Evolutionary conservation across 176 grass and related monocot species (phyloP).

Genomic region (Oryza rufipogon): DNA sequence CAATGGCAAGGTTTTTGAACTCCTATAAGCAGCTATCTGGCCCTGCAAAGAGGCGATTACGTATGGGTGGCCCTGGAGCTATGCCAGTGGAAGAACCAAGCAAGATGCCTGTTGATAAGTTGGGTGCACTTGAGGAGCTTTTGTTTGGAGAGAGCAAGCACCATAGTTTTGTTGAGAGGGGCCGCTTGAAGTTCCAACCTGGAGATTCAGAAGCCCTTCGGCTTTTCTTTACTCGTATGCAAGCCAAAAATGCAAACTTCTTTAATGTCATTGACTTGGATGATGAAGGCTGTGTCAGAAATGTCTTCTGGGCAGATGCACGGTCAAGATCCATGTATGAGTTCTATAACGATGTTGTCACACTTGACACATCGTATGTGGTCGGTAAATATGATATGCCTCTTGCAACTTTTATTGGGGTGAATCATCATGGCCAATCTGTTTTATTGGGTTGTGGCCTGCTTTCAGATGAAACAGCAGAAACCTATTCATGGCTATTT

Average conservation of each 20-base stretch:
- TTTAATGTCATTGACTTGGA: conserved; percentile 89
- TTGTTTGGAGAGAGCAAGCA: conserved; percentile 84
- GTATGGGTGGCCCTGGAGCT: conserved; percentile 56
- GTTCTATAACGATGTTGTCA: conserved; percentile 79
- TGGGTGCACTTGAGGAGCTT: conserved; percentile 73
- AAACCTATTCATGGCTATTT: conserved; percentile 87
- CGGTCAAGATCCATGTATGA: conserved; percentile 81
- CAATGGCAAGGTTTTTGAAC: conserved; percentile 93
- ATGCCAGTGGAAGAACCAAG: conserved; percentile 71
- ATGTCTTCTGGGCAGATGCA: conserved; percentile 92
- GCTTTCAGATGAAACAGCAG: conserved; percentile 80
- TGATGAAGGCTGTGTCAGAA: conserved; percentile 69
- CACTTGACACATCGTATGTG: conserved; percentile 83
- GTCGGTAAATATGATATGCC: conserved; percentile 79
- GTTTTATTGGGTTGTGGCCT: conserved; percentile 80
- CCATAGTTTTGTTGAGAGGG: conserved; percentile 72
- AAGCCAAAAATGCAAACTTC: conserved; percentile 92
- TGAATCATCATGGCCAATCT: conserved; percentile 91
- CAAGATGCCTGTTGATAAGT: conserved; percentile 68
- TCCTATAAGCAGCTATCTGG: conserved; percentile 82
- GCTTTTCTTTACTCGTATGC: conserved; percentile 94
- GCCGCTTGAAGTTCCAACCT: conserved; percentile 69
- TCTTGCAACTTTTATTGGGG: conserved; percentile 83
- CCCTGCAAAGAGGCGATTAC: conserved; percentile 61
- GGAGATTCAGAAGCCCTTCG: conserved; percentile 86